Conservation (phyloP, 345 rosid species). For the Alliaria petiolata region DNA sequence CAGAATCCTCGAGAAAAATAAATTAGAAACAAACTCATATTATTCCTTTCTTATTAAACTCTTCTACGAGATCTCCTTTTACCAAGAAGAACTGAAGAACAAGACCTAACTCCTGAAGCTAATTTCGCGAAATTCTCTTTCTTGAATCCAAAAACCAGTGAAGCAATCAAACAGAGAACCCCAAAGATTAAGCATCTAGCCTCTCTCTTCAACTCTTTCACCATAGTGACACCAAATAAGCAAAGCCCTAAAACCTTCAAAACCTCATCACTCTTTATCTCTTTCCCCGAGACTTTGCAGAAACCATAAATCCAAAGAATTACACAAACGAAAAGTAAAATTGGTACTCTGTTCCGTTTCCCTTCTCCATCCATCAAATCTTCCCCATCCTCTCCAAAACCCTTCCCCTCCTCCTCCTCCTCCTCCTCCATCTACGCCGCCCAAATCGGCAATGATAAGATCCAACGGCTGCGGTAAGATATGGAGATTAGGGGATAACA, state of each 20-base stretch:
- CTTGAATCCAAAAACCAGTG: conserved; percentile 18
- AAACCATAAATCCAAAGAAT: conserved; percentile 22
- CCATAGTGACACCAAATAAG: background rate
- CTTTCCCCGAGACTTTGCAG: conserved; percentile 16
- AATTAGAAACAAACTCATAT: background rate
- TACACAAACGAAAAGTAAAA: conserved; percentile 12
- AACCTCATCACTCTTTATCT: conserved; percentile 12
- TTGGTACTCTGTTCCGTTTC: conserved; percentile 24
- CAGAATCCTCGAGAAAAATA: background rate
- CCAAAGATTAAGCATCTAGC: conserved; percentile 1
- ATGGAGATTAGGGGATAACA: conserved; percentile 2
- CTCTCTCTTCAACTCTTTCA: conserved; percentile 14
- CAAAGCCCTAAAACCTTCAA: conserved; percentile 18
- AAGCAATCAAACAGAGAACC: conserved; percentile 15
- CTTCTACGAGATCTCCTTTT: conserved; percentile 12
- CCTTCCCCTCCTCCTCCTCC: conserved; percentile 8
- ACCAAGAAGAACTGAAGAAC: conserved; percentile 5
- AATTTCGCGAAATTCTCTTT: background rate
- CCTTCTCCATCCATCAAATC: conserved; percentile 34
- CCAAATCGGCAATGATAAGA: conserved; percentile 30
- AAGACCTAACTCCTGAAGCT: background rate
- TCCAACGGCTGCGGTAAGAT: conserved; percentile 26
- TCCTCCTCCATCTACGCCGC: conserved; percentile 27
- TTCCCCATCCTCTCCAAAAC: conserved; percentile 29
- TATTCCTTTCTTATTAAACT: background rate